These are phyloP conservation scores for Penicillium turbatum DNA, from an alignment of 495 filamentous ascomycete species.

Conservation along the genomic window DNA sequence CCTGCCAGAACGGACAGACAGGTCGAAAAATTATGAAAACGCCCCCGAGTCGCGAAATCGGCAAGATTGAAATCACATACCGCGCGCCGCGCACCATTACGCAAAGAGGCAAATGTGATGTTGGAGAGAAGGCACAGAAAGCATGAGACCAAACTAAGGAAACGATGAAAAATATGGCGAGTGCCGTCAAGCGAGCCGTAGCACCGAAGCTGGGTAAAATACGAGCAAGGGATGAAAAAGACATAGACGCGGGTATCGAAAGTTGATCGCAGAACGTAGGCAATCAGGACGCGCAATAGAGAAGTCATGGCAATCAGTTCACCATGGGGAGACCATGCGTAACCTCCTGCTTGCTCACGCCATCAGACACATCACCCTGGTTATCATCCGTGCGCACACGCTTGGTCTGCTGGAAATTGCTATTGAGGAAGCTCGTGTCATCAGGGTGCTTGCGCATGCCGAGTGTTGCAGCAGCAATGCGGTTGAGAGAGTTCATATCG, in stretches of 20 bases:
- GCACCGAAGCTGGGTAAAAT: background rate
- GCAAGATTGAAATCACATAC: conserved; percentile 4
- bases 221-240: conserved; percentile 7
- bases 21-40: conserved; percentile 8
- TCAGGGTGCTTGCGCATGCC: conserved; percentile 47
- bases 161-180: background rate
- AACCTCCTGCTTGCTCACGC: conserved; percentile 28
- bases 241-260: conserved; percentile 20
- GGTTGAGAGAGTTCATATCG: conserved; percentile 45
- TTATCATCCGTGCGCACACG: conserved; percentile 33
- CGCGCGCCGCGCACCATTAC: conserved; percentile 23
- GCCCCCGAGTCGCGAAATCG: conserved; percentile 14
- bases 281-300: conserved; percentile 1
- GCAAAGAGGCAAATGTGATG: conserved; percentile 3
- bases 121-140: conserved; percentile 28
- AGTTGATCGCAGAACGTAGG: background rate
- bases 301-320: conserved; percentile 3
- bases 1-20: background rate
- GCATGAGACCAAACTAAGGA: background rate
- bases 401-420: conserved; percentile 33
- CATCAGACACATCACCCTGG: conserved; percentile 25
- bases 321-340: conserved; percentile 32
- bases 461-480: conserved; percentile 43
- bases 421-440: conserved; percentile 30
- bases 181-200: background rate